These are phyloP conservation scores for Bruguiera parviflora DNA, from an alignment of 345 rosid species.

Conservation along the genomic window DNA sequence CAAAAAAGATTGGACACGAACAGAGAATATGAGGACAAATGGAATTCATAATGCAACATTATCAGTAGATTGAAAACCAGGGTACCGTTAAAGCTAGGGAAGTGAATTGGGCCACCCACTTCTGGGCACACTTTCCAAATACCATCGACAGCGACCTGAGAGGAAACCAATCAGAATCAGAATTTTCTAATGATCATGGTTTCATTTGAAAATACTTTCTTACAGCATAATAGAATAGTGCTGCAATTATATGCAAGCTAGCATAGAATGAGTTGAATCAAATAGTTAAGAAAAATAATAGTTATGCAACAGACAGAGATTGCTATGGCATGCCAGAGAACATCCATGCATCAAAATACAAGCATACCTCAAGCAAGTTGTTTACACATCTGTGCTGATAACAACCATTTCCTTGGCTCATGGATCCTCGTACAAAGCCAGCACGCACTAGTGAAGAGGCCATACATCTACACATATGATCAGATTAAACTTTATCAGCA, in stretches of 20 bases:
- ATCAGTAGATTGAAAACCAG: slow-evolving; percentile 9
- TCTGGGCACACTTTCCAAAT: slow-evolving; percentile 82
- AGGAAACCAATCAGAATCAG: background rate
- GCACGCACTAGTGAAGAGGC: slow-evolving; percentile 91
- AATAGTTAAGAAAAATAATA: background rate
- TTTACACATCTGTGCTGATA: slow-evolving; percentile 90
- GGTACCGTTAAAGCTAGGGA: slow-evolving; percentile 85
- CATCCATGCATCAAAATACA: background rate
- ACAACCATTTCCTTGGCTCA: slow-evolving; percentile 96
- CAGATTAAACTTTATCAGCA: slow-evolving; percentile 21
- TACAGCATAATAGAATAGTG: too few species aligned
- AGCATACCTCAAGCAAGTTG: slow-evolving; percentile 71
- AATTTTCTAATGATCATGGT: too few species aligned
- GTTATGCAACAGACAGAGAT: background rate
- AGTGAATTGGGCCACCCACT: slow-evolving; percentile 86
- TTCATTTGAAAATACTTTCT: too few species aligned
- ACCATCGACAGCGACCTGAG: slow-evolving; percentile 96
- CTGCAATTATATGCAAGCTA: too few species aligned
- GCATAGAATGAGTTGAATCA: too few species aligned
- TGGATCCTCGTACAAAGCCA: slow-evolving; percentile 92
- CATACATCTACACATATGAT: slow-evolving; percentile 68
- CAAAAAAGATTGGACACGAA: background rate
- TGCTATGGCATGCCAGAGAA: background rate
- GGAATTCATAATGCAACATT: background rate
- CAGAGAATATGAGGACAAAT: slow-evolving; percentile 9